Evolutionary conservation across 2,329 filamentous ascomycete species (phyloP), one percentile per base, ranked within the genome.

Genomic region (Exophiala xenobiotica): DNA sequence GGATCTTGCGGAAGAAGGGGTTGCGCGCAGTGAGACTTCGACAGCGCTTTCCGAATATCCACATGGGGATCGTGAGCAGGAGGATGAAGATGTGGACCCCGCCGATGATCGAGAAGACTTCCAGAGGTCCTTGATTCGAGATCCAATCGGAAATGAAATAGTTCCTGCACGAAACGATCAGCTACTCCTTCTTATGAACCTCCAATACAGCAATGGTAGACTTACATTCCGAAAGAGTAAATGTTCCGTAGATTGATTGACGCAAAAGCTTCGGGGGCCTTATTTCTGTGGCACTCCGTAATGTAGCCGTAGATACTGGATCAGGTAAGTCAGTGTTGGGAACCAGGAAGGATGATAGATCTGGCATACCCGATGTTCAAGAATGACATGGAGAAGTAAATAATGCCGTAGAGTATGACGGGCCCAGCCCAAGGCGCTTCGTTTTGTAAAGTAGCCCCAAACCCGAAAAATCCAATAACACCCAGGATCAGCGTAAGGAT

Each of bases 81-180:
- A 53, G 54, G 19, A 63, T 65, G 53, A 67, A 66, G 20, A 68
- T 65, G 40, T 69, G 67, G 3, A 68, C 38, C 2, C 65, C 67
- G 8, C 67, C 67, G 40, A 69, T 62, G 24, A 65, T 67, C 18
- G 54, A 57, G 41, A 68, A 69, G 22, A 68, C 66, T 33, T 68
- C 57, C 46, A 65, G 63, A 1, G 64, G 63, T 3, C 66, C 65
- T 48, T 69, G 65, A 19, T 37, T 59, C 11, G 57, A 56, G 29
- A 69, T 65, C 67, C 67, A 69, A 29, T 61, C 56, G 6, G 63
- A 64, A 50, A 69, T 66, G 55, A 68, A 68, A 46, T 68, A 67
- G 24, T 56, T 56, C 53, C 19, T 42, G 20, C 7, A 20, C n/a
- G 19, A 12, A 22, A 9, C 18, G 24, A 23, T 33, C 9, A 33